phyloP scores from a whole-genome alignment of 1,139 yeast species.

The Suhomyces bolitotheri region DNA sequence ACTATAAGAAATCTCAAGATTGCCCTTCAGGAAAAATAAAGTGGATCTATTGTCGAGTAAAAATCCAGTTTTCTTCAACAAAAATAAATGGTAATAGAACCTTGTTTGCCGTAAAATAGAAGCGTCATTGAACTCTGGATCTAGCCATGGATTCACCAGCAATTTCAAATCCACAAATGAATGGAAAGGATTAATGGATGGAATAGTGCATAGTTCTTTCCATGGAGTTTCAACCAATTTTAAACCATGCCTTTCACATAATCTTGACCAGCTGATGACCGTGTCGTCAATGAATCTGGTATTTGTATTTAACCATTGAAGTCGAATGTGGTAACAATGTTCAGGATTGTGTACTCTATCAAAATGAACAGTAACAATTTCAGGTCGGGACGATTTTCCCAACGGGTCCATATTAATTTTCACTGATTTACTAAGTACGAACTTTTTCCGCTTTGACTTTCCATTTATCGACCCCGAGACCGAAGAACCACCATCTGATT shows the following conservation, averaged over 20 bases:
- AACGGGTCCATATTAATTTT: constrained; percentile 76
- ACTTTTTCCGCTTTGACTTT: constrained; percentile 30
- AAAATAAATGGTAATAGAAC: constrained; percentile 61
- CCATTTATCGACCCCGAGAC: constrained; percentile 31
- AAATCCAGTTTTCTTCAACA: constrained; percentile 71
- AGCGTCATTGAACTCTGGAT: constrained; percentile 54
- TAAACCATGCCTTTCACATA: constrained; percentile 84
- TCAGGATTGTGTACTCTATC: constrained; percentile 94
- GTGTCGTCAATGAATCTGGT: constrained; percentile 87
- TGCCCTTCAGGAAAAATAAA: constrained; percentile 51
- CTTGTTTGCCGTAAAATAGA: constrained; percentile 48
- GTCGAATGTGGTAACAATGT: constrained; percentile 85
- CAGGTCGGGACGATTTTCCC: constrained; percentile 72
- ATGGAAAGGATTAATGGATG: constrained; percentile 80
- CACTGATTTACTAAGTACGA: constrained; percentile 59
- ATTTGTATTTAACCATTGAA: constrained; percentile 93
- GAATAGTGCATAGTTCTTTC: constrained; percentile 78
- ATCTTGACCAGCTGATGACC: constrained; percentile 75
- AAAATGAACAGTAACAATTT: constrained; percentile 78
- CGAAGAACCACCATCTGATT: constrained; percentile 37
- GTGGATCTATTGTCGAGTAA: constrained; percentile 82
- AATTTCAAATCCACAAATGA: constrained; percentile 72
- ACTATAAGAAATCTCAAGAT: constrained; percentile 67
- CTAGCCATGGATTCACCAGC: constrained; percentile 67
- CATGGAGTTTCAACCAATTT: constrained; percentile 91